Evolutionary conservation across 2,329 filamentous ascomycete genomes (phyloP).

Genomic region (Fusarium secorum): DNA sequence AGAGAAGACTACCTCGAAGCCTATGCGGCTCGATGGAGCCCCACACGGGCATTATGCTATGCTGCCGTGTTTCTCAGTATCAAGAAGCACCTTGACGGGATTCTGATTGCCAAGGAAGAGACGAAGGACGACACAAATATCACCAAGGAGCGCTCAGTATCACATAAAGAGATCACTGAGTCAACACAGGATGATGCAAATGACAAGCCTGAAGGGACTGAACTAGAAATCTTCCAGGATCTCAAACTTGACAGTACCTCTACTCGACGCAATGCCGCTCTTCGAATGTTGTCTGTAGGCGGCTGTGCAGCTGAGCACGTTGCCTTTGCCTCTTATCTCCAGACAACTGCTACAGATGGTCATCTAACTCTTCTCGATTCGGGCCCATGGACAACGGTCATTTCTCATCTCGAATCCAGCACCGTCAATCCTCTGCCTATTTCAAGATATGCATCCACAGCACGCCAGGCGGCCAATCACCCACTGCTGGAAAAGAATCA

Average conservation of each 20-base stretch:
- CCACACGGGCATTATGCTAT: conserved; percentile 84
- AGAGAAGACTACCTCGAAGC: conserved; percentile 74
- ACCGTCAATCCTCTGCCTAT: conserved; percentile 61
- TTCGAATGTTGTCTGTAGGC: conserved; percentile 59
- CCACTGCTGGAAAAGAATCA: conserved; percentile 53
- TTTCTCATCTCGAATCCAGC: conserved; percentile 63
- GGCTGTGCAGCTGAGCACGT: conserved; percentile 70
- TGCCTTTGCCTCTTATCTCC: conserved; percentile 58
- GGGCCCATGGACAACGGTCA: conserved; percentile 76
- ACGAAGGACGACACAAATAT: not conserved
- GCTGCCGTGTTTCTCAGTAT: conserved; percentile 60
- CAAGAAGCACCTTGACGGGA: conserved; percentile 43
- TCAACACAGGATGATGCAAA: not conserved
- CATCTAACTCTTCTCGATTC: conserved; percentile 77
- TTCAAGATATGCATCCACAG: conserved; percentile 61
- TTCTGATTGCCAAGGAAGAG: conserved; percentile 24
- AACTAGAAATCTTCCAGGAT: conserved; percentile 1
- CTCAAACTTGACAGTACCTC: conserved; percentile 7
- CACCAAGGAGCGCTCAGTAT: not conserved
- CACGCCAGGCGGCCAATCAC: conserved; percentile 54
- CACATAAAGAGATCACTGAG: not conserved
- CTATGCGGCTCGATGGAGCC: conserved; percentile 92
- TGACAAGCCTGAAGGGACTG: not conserved
- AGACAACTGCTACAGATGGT: conserved; percentile 39
- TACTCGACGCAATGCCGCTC: not conserved